phyloP scores from a whole-genome alignment of 352 stramenopile genomes.

The Globisporangium acanthophoron region DNA sequence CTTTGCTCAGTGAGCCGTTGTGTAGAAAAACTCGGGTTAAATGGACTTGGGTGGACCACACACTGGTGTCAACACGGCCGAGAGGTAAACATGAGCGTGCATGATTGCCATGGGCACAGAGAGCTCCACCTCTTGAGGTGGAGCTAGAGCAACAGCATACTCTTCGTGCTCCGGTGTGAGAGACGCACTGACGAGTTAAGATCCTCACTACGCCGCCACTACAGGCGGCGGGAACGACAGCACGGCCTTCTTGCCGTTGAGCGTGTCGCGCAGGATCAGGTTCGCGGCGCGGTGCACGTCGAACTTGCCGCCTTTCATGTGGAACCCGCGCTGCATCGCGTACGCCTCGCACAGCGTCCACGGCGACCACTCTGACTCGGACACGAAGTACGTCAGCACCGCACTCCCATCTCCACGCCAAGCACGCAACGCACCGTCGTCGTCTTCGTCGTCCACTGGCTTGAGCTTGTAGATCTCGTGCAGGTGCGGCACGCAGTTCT shows the following conservation, averaged over 20 bases:
- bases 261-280: conserved; percentile 61
- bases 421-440: conserved; percentile 21
- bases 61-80: too few species aligned
- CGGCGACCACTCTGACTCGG: conserved; percentile 50
- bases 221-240: conserved; percentile 64
- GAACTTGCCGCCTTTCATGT: conserved; percentile 63
- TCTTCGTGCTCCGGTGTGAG: too few species aligned
- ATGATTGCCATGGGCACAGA: too few species aligned
- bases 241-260: conserved; percentile 80
- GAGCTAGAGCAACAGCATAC: too few species aligned
- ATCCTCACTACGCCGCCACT: too few species aligned
- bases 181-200: too few species aligned
- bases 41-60: too few species aligned
- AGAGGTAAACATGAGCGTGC: too few species aligned
- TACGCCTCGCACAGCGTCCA: conserved; percentile 76
- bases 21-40: too few species aligned
- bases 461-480: conserved; percentile 80
- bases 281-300: conserved; percentile 79
- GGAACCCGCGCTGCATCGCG: conserved; percentile 65
- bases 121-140: too few species aligned
- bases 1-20: too few species aligned
- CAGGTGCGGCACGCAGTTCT: conserved; percentile 70
- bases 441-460: conserved; percentile 63
- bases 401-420: background rate
- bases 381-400: background rate